Evolutionary conservation across 352 stramenopile genomes (phyloP), one percentile per base, ranked within the genome.

Genomic region (Pythium plurisporium): DNA sequence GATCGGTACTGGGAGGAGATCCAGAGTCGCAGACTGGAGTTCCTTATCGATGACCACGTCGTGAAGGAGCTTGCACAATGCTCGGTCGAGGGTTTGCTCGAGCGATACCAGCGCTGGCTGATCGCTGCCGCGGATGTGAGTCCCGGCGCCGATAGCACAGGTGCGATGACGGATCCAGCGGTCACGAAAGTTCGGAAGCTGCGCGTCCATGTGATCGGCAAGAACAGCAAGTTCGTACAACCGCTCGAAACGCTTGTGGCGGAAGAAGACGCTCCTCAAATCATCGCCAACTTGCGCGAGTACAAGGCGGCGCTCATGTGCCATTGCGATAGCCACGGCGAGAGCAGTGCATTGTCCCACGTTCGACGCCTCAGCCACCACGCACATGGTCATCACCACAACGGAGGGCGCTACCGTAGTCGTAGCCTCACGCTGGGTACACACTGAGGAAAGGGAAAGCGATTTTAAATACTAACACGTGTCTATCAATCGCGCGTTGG

Each of bases 1-100:
- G 60, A 86, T 15, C 74, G 79, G 22, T 89, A 83, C 62, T 94
- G 83, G 83, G 70, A 87, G 45, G 81, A 91, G 50, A 88, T 91
- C 56, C 73, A 83, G 23, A 72, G 48, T 20, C 70, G 79, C 0
- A 78, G 79, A 0, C 62, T 82, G 27, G 70, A 73, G n/a, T 94
- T 94, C 65, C 58, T 72, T n/a, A 67, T 84, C 41, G 71, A 90
- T 33, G 43, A 54, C 20, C 54, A 73, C n/a, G 55, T 88, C 20
- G 69, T 78, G 0, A 54, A 60, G 15, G 75, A 70, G 19, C 46
- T 93, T 8, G 38, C 17, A 29, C 27, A 52, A 4, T 89, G 80
- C 52, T 77, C 76, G 8, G 60, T 74, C 8, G 45, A 63, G 10
- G 76, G 69, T 4, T 54, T 91, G 12, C 10, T 71, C 3, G 59